A percentile compares a stretch with the other conserved stretches of the same genome.
phyloP scores from a whole-genome alignment of 805 yeast species.

The Starmera caribaea region DNA sequence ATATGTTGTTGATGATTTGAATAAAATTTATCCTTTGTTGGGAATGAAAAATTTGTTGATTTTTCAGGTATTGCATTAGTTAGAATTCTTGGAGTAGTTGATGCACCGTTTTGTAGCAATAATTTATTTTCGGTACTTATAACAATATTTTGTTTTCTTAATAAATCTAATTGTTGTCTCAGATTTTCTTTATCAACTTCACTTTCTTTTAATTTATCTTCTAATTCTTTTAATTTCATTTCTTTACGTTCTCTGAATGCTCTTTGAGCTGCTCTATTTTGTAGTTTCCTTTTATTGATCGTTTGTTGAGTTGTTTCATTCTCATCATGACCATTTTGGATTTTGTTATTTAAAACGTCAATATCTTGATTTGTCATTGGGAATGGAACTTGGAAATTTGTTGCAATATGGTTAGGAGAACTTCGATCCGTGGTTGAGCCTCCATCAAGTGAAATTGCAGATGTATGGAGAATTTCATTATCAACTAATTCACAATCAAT shows the following conservation, averaged over 20 bases:
- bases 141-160: slow-evolving; percentile 45
- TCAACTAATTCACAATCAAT: not conserved
- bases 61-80: slow-evolving; percentile 5
- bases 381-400: slow-evolving; percentile 5
- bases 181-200: slow-evolving; percentile 44
- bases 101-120: slow-evolving; percentile 26
- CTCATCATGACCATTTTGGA: slow-evolving; percentile 1
- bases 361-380: slow-evolving; percentile 7
- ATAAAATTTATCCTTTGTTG: slow-evolving; percentile 18
- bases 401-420: slow-evolving; percentile 13
- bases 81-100: slow-evolving; percentile 3
- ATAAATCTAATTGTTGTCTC: slow-evolving; percentile 35
- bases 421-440: not conserved
- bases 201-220: slow-evolving; percentile 44
- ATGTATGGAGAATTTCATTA: not conserved
- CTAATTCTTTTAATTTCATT: slow-evolving; percentile 57
- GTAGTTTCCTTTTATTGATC: slow-evolving; percentile 57
- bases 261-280: slow-evolving; percentile 79
- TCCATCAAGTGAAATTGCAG: not conserved
- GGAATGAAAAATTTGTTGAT: slow-evolving; percentile 19
- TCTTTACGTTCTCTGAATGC: slow-evolving; percentile 82
- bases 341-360: slow-evolving; percentile 1
- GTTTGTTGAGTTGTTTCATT: slow-evolving; percentile 26
- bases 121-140: slow-evolving; percentile 55
- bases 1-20: slow-evolving; percentile 9